A percentile compares a stretch with the other conserved stretches of the same genome.
phyloP scores from a whole-genome alignment of 495 filamentous ascomycete species.

The Entonaema liquescens region DNA sequence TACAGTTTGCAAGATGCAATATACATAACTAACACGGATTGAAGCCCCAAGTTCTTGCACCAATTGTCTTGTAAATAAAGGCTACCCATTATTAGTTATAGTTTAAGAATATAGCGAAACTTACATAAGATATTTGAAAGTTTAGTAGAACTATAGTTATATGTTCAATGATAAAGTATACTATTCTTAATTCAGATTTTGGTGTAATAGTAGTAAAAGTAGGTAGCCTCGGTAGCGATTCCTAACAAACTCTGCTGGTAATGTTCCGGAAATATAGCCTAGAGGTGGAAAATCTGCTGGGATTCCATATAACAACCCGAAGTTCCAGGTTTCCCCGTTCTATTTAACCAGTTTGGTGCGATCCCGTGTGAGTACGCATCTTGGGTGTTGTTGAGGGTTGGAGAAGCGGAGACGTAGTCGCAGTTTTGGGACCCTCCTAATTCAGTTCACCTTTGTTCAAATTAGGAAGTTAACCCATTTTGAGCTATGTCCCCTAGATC shows the following conservation, averaged over 20 bases:
- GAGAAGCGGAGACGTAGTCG: neutral
- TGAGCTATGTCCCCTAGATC: neutral
- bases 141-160: neutral
- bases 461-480: slow-evolving; percentile 2
- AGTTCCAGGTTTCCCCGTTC: neutral
- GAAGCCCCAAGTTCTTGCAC: neutral
- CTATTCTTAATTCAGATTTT: neutral
- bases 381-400: neutral
- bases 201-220: neutral
- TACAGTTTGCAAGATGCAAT: neutral
- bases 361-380: neutral
- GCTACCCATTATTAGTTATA: neutral
- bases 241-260: neutral
- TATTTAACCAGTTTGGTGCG: neutral
- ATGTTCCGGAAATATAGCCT: neutral
- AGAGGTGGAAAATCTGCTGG: neutral
- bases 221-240: neutral
- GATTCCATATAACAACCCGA: neutral
- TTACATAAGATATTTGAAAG: neutral
- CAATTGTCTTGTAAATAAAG: neutral
- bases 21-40: neutral
- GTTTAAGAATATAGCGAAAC: neutral
- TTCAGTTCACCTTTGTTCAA: slow-evolving; percentile 1
- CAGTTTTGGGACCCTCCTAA: neutral
- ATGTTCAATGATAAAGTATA: neutral